Conservation (phyloP, 2,329 filamentous ascomycete species). For the Pezicula rhizophila region DNA sequence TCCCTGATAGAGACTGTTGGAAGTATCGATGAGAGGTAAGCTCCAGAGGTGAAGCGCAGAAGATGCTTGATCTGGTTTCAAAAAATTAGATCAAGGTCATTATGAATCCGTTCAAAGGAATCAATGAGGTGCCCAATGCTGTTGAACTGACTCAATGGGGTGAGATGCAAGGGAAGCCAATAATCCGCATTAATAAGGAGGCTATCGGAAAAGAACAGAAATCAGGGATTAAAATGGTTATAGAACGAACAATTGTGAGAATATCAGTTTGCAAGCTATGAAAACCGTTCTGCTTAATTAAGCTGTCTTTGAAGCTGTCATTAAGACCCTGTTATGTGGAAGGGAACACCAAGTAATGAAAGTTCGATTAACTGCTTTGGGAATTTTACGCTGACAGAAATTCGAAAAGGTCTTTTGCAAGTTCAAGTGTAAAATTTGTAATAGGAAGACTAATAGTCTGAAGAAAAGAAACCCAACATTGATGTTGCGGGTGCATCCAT, state of each 20-base stretch:
- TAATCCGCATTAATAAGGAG: constrained; percentile 44
- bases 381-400: no score
- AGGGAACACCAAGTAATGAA: neutral
- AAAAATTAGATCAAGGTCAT: constrained; percentile 41
- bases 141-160: constrained; percentile 44
- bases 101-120: constrained; percentile 44
- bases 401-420: no score
- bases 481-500: no score
- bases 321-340: neutral
- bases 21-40: constrained; percentile 18
- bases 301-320: no score
- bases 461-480: no score
- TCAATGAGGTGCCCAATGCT: constrained; percentile 45
- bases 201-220: constrained; percentile 20
- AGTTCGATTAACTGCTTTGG: no score
- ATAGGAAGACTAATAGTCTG: no score
- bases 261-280: neutral
- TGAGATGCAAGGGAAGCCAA: constrained; percentile 48
- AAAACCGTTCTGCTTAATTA: no score
- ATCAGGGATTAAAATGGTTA: constrained; percentile 13
- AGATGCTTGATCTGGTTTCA: constrained; percentile 42
- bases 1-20: neutral
- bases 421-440: no score
- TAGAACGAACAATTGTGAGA: neutral
- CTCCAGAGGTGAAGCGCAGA: constrained; percentile 35